These are phyloP conservation scores for Thermomucor indicae-seudaticae DNA, from an alignment of 371 early-diverging fungal species.

Conservation along the genomic window DNA sequence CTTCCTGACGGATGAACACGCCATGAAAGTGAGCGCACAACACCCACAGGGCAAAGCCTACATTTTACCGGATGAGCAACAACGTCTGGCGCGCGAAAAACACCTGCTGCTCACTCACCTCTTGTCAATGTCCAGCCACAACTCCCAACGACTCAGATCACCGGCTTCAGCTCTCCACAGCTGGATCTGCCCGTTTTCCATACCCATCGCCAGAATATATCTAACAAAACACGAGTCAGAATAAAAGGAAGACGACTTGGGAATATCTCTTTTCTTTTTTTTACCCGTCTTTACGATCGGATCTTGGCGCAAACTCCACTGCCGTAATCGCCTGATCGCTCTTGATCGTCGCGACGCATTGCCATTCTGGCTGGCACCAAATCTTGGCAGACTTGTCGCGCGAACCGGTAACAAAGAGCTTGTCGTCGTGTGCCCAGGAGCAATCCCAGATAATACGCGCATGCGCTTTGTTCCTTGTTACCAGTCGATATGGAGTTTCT, in stretches of 20 bases:
- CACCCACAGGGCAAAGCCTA: slow-evolving; percentile 59
- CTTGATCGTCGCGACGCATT: slow-evolving; percentile 56
- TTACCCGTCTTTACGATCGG: too few relatives aligned
- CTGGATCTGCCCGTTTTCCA: slow-evolving; percentile 76
- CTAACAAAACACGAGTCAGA: slow-evolving; percentile 24
- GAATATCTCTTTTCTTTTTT: too few relatives aligned
- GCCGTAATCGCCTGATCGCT: slow-evolving; percentile 76
- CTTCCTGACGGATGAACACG: slow-evolving; percentile 26
- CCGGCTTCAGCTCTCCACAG: slow-evolving; percentile 34
- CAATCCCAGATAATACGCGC: slow-evolving; percentile 94
- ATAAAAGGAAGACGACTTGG: too few relatives aligned
- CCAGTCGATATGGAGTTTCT: slow-evolving; percentile 50
- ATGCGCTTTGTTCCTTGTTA: slow-evolving; percentile 75
- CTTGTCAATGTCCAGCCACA: slow-evolving; percentile 35
- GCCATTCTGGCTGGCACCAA: slow-evolving; percentile 56
- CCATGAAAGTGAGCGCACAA: slow-evolving; percentile 67
- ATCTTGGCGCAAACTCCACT: slow-evolving; percentile 77
- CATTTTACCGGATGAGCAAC: neutral
- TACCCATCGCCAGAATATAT: slow-evolving; percentile 77
- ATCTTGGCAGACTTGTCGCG: slow-evolving; percentile 89
- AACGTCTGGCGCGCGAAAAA: neutral
- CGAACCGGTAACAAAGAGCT: slow-evolving; percentile 85
- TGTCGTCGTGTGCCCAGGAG: slow-evolving; percentile 76
- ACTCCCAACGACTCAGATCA: slow-evolving; percentile 34
- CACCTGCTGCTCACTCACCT: slow-evolving; percentile 28